Evolutionary conservation across 2,329 filamentous ascomycete species (phyloP), one percentile per base, ranked within the genome.

Genomic region (Nannizziopsis arthrosporioides): DNA sequence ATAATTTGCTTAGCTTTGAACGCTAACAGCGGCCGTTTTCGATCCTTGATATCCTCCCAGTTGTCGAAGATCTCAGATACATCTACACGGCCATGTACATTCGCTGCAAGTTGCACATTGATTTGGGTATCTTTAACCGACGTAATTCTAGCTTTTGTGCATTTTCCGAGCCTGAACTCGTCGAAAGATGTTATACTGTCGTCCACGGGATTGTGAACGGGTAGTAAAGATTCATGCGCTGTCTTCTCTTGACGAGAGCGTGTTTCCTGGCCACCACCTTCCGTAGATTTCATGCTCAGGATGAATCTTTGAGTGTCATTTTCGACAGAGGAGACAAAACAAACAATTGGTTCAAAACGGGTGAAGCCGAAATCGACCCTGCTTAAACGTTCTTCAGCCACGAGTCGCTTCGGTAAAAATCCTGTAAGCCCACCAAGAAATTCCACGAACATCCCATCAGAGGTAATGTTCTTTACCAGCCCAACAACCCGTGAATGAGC

Each of bases 81-180:
- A 60, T 95, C 90, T 51, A 98, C 81, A 14, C 92, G 85, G n/a
- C 90, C 92, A 62, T 93, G 85, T 7, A 94, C 74, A 54, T 88
- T 87, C 60, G 93, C 86, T 38, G 86, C 83, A 44, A 96, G 74
- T 55, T 85, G 79, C 5, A 98, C 87, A 56, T 96, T 96, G 48
- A 96, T 72, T 63, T 98, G 92, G 0, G 90, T 95, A 42, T 82
- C 82, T 66, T 94, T 94, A 60, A 95, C 72, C 0, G 86, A 86
- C n/a, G 78, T 77, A 39, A 98, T 78, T 56, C 76, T 82, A 35
- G 85, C 90, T 61, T 85, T 87, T 6, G 81, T 80, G 41, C 84
- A 63, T 55, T 76, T 82, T 46, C 90, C 90, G 27, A 87, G 72
- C 1, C 72, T 71, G 42, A 94, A 76, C 55, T 94, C 86, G 40